Evolutionary conservation across 2,329 filamentous ascomycete species (phyloP), one percentile per base, ranked within the genome.

Genomic region (Calonectria pseudoturangicola): DNA sequence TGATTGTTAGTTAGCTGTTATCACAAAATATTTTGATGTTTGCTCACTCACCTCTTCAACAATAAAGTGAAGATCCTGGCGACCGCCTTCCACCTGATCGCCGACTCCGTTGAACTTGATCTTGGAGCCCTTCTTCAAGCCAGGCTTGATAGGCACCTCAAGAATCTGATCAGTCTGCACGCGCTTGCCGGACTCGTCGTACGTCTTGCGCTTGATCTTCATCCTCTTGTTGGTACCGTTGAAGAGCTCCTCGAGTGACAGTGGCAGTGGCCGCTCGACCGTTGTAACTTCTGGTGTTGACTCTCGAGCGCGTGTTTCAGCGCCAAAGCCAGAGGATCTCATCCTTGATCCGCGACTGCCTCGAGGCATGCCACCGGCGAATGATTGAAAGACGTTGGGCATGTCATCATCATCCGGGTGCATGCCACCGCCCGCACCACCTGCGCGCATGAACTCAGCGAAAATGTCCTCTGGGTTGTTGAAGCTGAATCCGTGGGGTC

Each of bases 61-160:
- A 71, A 99, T 93, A 80, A 99, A 98, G 83, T 98, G 96, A 66
- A 99, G 85, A 84, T 99, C 97, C 84, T 99, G 97, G 72, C 95
- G 94, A 16, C 96, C 96, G 50, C 97, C 97, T 82, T 98, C 97
- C 74, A 98, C 95, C 83, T 98, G 96, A 84, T 99, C 97, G 13
- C 97, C 97, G n/a, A 99, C 96, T 50, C 96, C 95, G 81, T 94
- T 94, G 83, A 98, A 99, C 86, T 98, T 98, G 85, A 99, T 98
- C 89, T 98, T 99, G 81, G 95, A 98, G 36, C 97, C 97, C 79
- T 97, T 96, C 87, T 98, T 98, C 85, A 98, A 87, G 72, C 97
- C 97, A 7, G 95, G 93, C 87, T 98, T 98, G 86, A 99, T 98
- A 58, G 95, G 95, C 66, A 98, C 96, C 82, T 98, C 95, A 36